Evolutionary conservation across 495 filamentous ascomycete species (phyloP).

Genomic region (Hypomontagnella submonticulosa): DNA sequence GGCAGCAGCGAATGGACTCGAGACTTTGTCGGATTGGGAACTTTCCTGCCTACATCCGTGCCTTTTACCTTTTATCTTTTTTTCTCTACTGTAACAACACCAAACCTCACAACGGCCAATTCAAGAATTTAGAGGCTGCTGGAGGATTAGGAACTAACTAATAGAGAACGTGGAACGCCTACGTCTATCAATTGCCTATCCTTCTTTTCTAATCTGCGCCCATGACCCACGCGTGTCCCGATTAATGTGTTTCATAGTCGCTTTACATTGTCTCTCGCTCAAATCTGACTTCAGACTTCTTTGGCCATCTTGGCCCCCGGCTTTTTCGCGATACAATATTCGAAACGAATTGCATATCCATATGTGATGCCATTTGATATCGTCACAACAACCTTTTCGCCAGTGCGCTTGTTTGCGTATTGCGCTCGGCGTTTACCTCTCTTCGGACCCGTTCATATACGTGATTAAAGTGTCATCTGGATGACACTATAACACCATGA

Average conservation of each 20-base stretch:
- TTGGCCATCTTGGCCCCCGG: constrained; percentile 14
- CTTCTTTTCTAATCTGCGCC: constrained; percentile 28
- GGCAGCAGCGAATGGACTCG: constrained; percentile 30
- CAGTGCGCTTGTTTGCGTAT: constrained; percentile 37
- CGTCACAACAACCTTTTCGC: constrained; percentile 27
- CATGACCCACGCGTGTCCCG: constrained; percentile 39
- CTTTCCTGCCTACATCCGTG: constrained; percentile 17
- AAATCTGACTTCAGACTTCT: constrained; percentile 30
- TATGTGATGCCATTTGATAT: constrained; percentile 43
- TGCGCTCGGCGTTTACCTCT: constrained; percentile 33
- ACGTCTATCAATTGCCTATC: constrained; percentile 36
- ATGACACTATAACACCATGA: constrained; percentile 46
- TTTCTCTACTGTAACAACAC: constrained; percentile 10
- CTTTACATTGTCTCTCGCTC: constrained; percentile 39
- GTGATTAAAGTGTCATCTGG: constrained; percentile 40
- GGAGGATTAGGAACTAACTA: constrained; percentile 15
- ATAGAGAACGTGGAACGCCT: constrained; percentile 28
- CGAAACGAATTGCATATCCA: constrained; percentile 28
- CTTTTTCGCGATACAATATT: constrained; percentile 31
- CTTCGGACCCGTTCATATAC: constrained; percentile 19
- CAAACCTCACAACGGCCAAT: constrained; percentile 10
- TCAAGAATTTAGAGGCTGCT: not conserved
- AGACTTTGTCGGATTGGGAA: constrained; percentile 13
- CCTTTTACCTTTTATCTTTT: constrained; percentile 1
- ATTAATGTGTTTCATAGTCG: constrained; percentile 45